phyloP scores from a whole-genome alignment of 345 rosid species.

The Crucihimalaya himalaica region DNA sequence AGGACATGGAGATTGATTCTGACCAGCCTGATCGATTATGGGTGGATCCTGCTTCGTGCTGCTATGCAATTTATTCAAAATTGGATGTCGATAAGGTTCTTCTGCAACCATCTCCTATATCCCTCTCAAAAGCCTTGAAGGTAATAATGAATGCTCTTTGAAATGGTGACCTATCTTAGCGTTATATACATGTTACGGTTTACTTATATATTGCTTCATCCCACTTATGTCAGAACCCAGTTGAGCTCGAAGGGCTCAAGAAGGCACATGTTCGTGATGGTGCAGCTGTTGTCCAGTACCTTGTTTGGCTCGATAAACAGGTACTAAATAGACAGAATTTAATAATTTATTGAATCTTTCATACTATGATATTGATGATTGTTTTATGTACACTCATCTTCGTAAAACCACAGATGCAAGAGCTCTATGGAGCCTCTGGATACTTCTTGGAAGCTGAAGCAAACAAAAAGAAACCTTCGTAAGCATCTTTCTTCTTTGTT shows the following conservation, averaged over 20 bases:
- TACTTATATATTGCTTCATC: background rate
- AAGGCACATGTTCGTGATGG: conserved; percentile 96
- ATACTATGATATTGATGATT: background rate
- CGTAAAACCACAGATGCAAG: conserved; percentile 74
- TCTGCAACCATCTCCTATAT: conserved; percentile 79
- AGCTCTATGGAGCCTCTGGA: conserved; percentile 89
- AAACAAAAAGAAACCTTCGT: conserved; percentile 51
- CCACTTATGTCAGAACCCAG: conserved; percentile 58
- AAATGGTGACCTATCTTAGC: background rate
- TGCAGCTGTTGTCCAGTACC: conserved; percentile 95
- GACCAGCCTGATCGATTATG: conserved; percentile 58
- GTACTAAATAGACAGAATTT: conserved; percentile 33
- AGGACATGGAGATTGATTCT: conserved; percentile 38
- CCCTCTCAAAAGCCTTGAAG: conserved; percentile 94
- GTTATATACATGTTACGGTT: background rate
- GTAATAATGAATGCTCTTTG: conserved; percentile 42
- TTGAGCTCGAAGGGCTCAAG: conserved; percentile 84
- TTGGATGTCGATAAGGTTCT: conserved; percentile 67
- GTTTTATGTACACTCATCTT: conserved; percentile 1
- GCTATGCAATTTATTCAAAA: conserved; percentile 87
- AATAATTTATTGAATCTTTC: background rate
- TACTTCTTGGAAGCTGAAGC: conserved; percentile 72
- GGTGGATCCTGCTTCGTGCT: conserved; percentile 82
- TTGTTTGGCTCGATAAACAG: conserved; percentile 90
- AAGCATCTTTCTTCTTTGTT: conserved; percentile 33